Base-by-base conservation (phyloP, 78 protist genomes). In the Chrysochromulina parva region DNA sequence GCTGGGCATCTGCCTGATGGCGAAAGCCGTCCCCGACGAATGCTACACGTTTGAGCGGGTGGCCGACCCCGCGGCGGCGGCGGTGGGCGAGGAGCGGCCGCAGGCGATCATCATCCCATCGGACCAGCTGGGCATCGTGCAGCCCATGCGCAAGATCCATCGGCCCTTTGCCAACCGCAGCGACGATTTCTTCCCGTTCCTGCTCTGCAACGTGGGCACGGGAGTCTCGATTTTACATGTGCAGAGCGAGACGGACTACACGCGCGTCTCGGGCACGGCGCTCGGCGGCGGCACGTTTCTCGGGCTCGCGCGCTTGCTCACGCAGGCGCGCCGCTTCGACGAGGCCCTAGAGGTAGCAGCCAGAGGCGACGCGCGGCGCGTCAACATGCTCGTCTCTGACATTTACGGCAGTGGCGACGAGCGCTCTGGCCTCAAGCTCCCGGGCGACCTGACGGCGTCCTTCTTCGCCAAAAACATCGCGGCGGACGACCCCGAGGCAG, bases 281-380 rank as follows among this genome's bases (percentile, higher is more conserved):
- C 57, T 90, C 28, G 92, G 92, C 2, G 92, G 92, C 62, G 92
- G 89, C 53, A 73, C 92, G 6, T 90, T 90, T 54, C 65, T 90
- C 50, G 92, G 85, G 4, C 92, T 90, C 71, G n/a, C 69, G 24
- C 84, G 73, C 69, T 65, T 74, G 10, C 55, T 90, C 22, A 17
- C 59, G n/a, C 2, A 7, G 19, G 92, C 53, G 53, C 28, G 24
- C 85, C 3, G 48, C 17, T 90, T 71, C 52, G 50, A 53, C 4
- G 52, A 38, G 55, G 48, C 85, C 11, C 1, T 71, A 9, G 38
- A 13, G 16, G 10, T 90, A 2, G 60, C 85, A 24, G 65, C 6
- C 24, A 20, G 28, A 1, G 92, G 92, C 22, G 53, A 38, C 48
- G 50, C 48, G 54, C 53, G 78, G 26, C 54, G 14, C 3, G 60